Evolutionary conservation across 768 basidiomycete genomes (phyloP).

Genomic region (Myochromella boudieri): DNA sequence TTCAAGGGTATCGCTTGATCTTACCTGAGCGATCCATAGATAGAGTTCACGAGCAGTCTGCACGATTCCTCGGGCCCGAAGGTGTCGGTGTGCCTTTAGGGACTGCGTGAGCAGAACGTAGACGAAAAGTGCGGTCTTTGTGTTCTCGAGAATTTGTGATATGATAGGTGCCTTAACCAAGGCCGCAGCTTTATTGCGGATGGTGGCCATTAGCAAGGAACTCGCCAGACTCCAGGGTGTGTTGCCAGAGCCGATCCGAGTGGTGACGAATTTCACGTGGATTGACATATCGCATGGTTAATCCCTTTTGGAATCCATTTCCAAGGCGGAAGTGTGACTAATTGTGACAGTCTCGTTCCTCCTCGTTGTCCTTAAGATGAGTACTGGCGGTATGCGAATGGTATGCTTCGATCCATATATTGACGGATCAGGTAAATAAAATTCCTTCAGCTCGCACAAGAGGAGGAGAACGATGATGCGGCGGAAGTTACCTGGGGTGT

Average conservation of each 20-base stretch:
- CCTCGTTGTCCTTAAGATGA: conserved; percentile 24
- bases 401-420: conserved; percentile 31
- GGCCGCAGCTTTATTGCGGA: conserved; percentile 13
- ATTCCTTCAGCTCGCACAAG: conserved; percentile 58
- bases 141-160: conserved; percentile 36
- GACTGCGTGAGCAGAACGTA: conserved; percentile 55
- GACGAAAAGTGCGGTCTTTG: conserved; percentile 57
- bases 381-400: conserved; percentile 61
- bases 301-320: no score
- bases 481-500: conserved; percentile 86
- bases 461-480: conserved; percentile 74
- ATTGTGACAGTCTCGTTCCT: conserved; percentile 5
- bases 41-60: conserved; percentile 53
- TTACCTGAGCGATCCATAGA: conserved; percentile 50
- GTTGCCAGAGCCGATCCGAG: background rate
- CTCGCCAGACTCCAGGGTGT: no score
- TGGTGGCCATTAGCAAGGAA: conserved; percentile 10
- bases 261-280: conserved; percentile 14
- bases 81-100: conserved; percentile 57
- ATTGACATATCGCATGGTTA: conserved; percentile 3
- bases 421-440: conserved; percentile 3
- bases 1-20: conserved; percentile 19
- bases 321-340: no score
- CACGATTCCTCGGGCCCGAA: conserved; percentile 60
- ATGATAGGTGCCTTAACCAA: conserved; percentile 14